Evolutionary conservation across 1,284 basidiomycete genomes (phyloP).

Genomic region (Naganishia albida): DNA sequence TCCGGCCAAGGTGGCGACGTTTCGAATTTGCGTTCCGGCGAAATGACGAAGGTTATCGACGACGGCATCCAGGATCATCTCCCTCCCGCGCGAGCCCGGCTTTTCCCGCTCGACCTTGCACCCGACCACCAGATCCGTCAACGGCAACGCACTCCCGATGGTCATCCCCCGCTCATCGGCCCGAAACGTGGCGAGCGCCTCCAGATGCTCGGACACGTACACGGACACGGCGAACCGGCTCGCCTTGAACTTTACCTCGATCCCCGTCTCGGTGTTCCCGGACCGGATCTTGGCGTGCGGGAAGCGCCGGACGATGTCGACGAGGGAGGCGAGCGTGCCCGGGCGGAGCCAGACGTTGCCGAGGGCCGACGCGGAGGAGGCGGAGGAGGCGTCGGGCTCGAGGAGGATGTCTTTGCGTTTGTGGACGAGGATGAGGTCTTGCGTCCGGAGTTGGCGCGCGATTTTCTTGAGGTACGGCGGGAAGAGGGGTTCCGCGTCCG

Average conservation of each 20-base stretch:
- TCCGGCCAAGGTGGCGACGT: constrained; percentile 49
- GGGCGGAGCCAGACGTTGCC: constrained; percentile 34
- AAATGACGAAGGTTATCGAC: constrained; percentile 46
- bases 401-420: constrained; percentile 14
- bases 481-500: constrained; percentile 49
- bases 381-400: constrained; percentile 21
- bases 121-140: constrained; percentile 28
- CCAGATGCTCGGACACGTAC: constrained; percentile 29
- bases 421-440: constrained; percentile 29
- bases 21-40: constrained; percentile 50
- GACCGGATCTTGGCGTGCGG: constrained; percentile 32
- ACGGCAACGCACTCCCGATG: constrained; percentile 28
- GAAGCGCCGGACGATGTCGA: constrained; percentile 26
- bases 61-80: constrained; percentile 36
- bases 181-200: constrained; percentile 25
- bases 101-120: constrained; percentile 26
- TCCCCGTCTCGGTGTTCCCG: constrained; percentile 34
- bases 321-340: constrained; percentile 18
- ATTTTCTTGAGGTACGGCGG: constrained; percentile 43
- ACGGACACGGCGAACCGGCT: constrained; percentile 32
- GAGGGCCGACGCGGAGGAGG: constrained; percentile 9
- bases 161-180: constrained; percentile 19
- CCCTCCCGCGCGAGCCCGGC: constrained; percentile 3
- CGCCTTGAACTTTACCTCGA: constrained; percentile 34
- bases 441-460: constrained; percentile 1